Percentiles rank a stretch among this genome's conserved stretches.
phyloP scores from a whole-genome alignment of 1,139 yeast genomes.

The Saccharomycopsis crataegensis region DNA sequence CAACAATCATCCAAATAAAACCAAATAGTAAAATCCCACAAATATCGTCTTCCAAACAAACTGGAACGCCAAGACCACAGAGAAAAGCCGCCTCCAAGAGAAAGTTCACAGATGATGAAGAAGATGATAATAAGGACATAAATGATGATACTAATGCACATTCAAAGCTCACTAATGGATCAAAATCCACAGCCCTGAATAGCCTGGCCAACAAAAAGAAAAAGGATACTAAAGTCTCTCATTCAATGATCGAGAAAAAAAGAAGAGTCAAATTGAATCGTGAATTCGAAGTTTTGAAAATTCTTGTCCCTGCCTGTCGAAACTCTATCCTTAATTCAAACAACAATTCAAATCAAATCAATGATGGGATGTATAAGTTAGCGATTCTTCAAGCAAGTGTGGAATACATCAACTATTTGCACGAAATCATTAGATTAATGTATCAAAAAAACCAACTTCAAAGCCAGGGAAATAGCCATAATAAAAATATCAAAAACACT shows the following conservation, averaged over 20 bases:
- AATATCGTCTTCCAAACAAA: too few relatives aligned
- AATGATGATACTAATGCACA: not conserved
- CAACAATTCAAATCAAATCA: slow-evolving; percentile 30
- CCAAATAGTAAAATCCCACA: not conserved
- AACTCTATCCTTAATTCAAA: slow-evolving; percentile 28
- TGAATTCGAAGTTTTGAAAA: slow-evolving; percentile 75
- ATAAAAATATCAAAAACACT: slow-evolving; percentile 26
- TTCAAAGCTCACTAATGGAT: slow-evolving; percentile 12
- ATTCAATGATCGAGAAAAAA: slow-evolving; percentile 73
- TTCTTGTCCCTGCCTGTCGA: slow-evolving; percentile 72
- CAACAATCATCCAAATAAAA: slow-evolving; percentile 19
- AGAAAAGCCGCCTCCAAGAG: not conserved
- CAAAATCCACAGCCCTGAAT: slow-evolving; percentile 21
- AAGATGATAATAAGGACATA: not conserved
- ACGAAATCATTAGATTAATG: slow-evolving; percentile 46
- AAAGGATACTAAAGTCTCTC: slow-evolving; percentile 54
- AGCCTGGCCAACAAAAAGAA: slow-evolving; percentile 40
- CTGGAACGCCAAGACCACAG: not conserved
- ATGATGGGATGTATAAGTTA: slow-evolving; percentile 70
- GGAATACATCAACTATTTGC: slow-evolving; percentile 67
- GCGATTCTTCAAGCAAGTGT: slow-evolving; percentile 77
- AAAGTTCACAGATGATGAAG: not conserved
- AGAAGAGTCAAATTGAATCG: slow-evolving; percentile 73
- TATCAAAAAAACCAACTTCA: slow-evolving; percentile 30
- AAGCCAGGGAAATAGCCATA: slow-evolving; percentile 23